Conservation (phyloP, 345 rosid species). For the Eucalyptus sp. region DNA sequence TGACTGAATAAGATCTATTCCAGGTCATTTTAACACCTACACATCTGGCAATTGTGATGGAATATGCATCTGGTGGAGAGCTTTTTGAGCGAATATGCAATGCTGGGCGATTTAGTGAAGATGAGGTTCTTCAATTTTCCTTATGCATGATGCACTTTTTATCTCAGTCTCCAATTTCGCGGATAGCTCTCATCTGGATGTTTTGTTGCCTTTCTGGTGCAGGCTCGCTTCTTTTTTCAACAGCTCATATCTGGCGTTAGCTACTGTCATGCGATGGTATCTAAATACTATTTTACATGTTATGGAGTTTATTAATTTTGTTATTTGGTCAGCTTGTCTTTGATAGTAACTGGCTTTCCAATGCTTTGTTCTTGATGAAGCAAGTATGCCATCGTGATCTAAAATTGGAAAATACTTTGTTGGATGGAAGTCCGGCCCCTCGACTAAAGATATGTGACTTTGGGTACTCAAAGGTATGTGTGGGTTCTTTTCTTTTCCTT, state of each 20-base stretch:
- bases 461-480: conserved; percentile 87
- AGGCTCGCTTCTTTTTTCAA: conserved; percentile 98
- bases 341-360: neutral
- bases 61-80: conserved; percentile 94
- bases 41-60: conserved; percentile 95
- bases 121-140: conserved; percentile 44
- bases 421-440: conserved; percentile 95
- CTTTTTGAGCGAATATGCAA: conserved; percentile 81
- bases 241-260: conserved; percentile 96
- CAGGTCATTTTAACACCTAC: conserved; percentile 88
- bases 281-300: neutral
- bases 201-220: conserved; percentile 1
- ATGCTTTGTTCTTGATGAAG: conserved; percentile 26
- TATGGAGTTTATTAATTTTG: neutral
- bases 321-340: neutral
- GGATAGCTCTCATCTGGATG: neutral
- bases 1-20: neutral
- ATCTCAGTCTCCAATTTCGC: neutral
- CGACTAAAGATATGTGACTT: conserved; percentile 92
- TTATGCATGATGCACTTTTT: neutral
- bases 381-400: conserved; percentile 95
- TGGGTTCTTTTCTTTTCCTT: neutral
- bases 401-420: conserved; percentile 79
- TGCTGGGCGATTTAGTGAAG: conserved; percentile 82
- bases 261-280: conserved; percentile 93